Base-by-base conservation (phyloP, 805 yeast genomes). In the Clavispora santaluciae region DNA sequence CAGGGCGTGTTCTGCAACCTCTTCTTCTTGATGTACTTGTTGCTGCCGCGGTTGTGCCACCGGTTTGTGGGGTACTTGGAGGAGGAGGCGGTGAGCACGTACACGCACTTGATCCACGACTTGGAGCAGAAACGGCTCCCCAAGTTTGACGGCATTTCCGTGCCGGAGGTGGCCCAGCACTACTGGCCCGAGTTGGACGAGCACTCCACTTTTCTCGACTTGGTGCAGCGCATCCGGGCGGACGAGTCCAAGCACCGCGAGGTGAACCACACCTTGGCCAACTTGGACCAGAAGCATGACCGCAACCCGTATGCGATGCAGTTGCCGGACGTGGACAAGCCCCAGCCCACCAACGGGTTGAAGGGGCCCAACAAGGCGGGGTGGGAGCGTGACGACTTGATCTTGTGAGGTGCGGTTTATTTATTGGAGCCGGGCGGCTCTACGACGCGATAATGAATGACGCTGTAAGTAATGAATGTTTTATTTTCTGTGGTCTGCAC, bases 171-270 rank as follows among this genome's bases (percentile, higher is more conserved):
- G 42, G 85, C 89, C 6, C 64, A 68, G 50, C 68, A 71, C 43
- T 83, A 83, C 61, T 83, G 87, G 86, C 70, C 75, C 15, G 68
- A 60, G 22, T 66, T 83, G 65, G 52, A 53, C 31, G 72, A 71
- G 22, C 54, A 76, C 18, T 68, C 83, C 21, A 63, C 77, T 2
- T 74, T 83, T 61, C 66, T 68, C 43, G 87, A 83, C 47, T 68
- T 83, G 55, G 65, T 83, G 35, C 68, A 72, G 43, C 72, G 79
- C 49, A 67, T 83, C 18, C 72, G 89, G 47, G 90, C 90, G 1
- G 90, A 83, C 54, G 90, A 83, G 59, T 82, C 87, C 30, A 83
- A 83, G 57, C 89, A 83, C 56, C 72, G 90, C 59, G 90, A 83
- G 54, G 89, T 83, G 22, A 83, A 83, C 61, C 90, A 83, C 53